Evolutionary conservation across 2,329 filamentous ascomycete species (phyloP).

Genomic region (Harringtonia lauricola): DNA sequence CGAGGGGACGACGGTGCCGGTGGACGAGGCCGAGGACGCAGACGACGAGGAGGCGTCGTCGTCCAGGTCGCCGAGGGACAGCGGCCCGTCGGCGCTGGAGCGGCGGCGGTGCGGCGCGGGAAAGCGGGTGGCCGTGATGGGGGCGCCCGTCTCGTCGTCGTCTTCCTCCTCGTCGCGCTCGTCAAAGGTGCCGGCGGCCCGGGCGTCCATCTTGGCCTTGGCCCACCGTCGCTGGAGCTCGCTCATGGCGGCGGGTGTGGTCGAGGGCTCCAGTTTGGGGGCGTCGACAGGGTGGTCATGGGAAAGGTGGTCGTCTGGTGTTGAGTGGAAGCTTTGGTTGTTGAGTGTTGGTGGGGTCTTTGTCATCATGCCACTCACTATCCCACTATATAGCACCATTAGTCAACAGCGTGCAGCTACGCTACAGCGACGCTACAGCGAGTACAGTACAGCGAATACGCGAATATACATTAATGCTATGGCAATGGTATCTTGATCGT

Average conservation of each 20-base stretch:
- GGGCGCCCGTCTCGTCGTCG: conserved; percentile 16
- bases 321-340: too few species aligned
- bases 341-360: too few species aligned
- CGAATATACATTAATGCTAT: too few species aligned
- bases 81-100: conserved; percentile 19
- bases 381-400: too few species aligned
- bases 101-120: conserved; percentile 13
- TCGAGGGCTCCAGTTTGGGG: background rate
- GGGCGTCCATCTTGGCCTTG: conserved; percentile 16
- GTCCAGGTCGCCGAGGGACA: conserved; percentile 29
- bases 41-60: conserved; percentile 59
- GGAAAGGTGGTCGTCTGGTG: too few species aligned
- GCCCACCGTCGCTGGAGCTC: conserved; percentile 22
- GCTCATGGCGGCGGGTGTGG: conserved; percentile 15
- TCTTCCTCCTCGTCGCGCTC: conserved; percentile 43
- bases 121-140: too few species aligned
- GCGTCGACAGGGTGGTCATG: too few species aligned
- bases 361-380: too few species aligned
- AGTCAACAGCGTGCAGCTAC: too few species aligned
- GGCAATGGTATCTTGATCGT: too few species aligned
- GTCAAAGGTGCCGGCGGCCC: conserved; percentile 22
- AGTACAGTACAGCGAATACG: too few species aligned
- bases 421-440: too few species aligned
- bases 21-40: conserved; percentile 81
- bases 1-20: conserved; percentile 80